Evolutionary conservation across 208 protist genomes (phyloP).

Genomic region (Leishmania arabica): DNA sequence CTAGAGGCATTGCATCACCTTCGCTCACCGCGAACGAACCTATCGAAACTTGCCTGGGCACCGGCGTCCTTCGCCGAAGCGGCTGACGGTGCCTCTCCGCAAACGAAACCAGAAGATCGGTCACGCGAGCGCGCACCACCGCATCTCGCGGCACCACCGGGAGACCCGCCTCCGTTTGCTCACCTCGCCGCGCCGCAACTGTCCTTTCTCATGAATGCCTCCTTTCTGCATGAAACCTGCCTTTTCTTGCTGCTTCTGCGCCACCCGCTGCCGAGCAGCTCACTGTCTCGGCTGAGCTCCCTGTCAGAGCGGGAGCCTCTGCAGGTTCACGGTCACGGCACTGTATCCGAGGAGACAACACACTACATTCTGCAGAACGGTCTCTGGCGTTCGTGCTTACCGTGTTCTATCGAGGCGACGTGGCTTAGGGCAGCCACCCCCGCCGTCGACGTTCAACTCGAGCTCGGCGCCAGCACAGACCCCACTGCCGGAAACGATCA

Average conservation of each 20-base stretch:
- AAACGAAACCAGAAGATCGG: background rate
- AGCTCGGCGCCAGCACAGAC: background rate
- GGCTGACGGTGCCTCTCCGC: background rate
- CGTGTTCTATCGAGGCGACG: background rate
- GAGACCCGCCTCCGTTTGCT: background rate
- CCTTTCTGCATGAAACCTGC: conserved; percentile 67
- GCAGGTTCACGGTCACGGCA: background rate
- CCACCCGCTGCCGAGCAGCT: conserved; percentile 21
- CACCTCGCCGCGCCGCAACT: background rate
- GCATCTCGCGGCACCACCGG: background rate
- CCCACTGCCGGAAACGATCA: background rate
- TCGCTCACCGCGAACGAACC: no score
- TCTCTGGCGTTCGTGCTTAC: background rate
- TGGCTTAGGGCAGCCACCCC: conserved; percentile 11
- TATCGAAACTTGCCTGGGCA: background rate
- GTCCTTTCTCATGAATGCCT: conserved; percentile 40
- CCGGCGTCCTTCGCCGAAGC: conserved; percentile 3
- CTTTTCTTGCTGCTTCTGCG: conserved; percentile 64
- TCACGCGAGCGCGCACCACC: background rate
- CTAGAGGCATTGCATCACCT: background rate
- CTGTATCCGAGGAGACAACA: background rate
- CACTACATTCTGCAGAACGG: conserved; percentile 5
- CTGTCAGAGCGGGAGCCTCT: background rate
- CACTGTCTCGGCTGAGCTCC: background rate
- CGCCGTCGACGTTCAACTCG: conserved; percentile 16